Evolutionary conservation across 805 yeast genomes (phyloP), one percentile per base, ranked within the genome.

Genomic region (Pichia sporocuriosa): DNA sequence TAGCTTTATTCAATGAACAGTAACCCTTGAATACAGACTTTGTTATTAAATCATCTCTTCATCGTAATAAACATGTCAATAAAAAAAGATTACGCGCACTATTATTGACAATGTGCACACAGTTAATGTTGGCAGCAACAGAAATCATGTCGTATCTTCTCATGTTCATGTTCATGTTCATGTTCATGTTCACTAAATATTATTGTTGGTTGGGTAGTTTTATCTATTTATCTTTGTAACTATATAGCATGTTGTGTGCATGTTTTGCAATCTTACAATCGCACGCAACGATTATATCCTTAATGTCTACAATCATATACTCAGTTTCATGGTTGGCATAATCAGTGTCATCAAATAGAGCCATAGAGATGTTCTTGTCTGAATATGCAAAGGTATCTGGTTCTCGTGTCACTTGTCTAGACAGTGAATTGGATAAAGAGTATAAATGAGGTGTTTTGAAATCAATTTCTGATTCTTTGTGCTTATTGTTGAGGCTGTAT

Each of bases 221-320:
- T n/a, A n/a, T 26, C n/a, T 19, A 19, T 20, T 25, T 27, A 28
- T 20, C 25, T 27, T 36, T 35, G 22, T 41, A 37, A 11, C 20
- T 13, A 17, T 43, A 43, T n/a, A 39, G 25, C 32, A 40, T 24
- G 23, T 36, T 39, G 29, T 53, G 57, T 4, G 48, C 36, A 37
- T 52, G 56, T 6, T 48, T 28, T 8, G 28, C 36, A 9, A 43
- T 24, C 3, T 47, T 42, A 26, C 47, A 50, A 10, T 40, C 17
- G 5, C 53, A 46, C 10, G 49, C 39, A 23, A 39, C 46, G 15
- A 35, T 13, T 6, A 55, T 38, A 23, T 51, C 52, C 9, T 34
- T 37, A 9, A 48, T 35, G 12, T 52, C 48, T 20, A 54, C 52
- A 15, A 56, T 42, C 61, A 57, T 56, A 37, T 43, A 55, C 25